These are phyloP conservation scores for Tetrahymena malaccensis DNA, from an alignment of 73 alveolate species.

Conservation along the genomic window DNA sequence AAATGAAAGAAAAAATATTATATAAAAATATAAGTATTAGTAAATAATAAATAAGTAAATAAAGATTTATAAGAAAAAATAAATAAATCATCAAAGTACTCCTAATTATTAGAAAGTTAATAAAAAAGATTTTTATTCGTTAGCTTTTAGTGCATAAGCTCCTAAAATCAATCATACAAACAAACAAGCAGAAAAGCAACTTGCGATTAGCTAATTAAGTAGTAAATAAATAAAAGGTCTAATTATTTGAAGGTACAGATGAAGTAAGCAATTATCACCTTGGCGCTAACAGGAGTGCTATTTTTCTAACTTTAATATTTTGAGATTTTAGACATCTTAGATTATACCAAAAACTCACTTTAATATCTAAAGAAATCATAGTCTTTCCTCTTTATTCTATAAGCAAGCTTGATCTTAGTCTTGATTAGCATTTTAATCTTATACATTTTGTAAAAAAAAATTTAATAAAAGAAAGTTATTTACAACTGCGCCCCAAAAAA, in stretches of 20 bases:
- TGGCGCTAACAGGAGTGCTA: not conserved
- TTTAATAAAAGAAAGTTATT: not conserved
- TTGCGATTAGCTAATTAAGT: not conserved
- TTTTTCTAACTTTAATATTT: not conserved
- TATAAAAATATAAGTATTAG: not conserved
- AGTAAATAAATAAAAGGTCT: not conserved
- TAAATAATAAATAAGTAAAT: not conserved
- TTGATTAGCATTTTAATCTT: not conserved
- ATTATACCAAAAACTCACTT: not conserved
- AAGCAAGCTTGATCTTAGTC: not conserved
- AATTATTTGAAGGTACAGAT: not conserved
- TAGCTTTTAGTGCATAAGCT: not conserved
- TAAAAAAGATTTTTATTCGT: not conserved
- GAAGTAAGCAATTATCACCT: not conserved
- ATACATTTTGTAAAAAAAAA: not conserved
- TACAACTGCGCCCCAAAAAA: not conserved
- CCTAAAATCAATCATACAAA: not conserved
- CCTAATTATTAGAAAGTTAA: not conserved
- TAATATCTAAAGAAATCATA: not conserved
- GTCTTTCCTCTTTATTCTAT: not conserved
- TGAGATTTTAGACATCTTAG: not conserved
- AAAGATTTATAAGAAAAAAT: not conserved
- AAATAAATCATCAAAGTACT: not conserved
- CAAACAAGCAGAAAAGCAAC: not conserved
- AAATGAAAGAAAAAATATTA: not conserved